phyloP scores from a whole-genome alignment of 192 early-diverging fungal species.

The Backusella tarrabulga region DNA sequence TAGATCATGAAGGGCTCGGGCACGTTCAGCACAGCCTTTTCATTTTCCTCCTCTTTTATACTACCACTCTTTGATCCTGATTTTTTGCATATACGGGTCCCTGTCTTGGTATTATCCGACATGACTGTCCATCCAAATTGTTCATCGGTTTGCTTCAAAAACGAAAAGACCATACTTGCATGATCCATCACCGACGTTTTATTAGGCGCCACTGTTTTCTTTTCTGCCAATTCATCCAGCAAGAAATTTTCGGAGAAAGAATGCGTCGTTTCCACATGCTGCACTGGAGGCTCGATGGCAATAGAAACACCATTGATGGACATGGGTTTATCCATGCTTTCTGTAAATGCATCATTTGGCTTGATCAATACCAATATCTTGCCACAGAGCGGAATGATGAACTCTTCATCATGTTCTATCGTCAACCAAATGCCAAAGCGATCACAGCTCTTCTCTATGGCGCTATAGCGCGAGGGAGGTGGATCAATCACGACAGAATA shows the following conservation, averaged over 20 bases:
- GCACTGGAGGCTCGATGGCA: slow-evolving; percentile 7
- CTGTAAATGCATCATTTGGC: slow-evolving; percentile 9
- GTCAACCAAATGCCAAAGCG: slow-evolving; percentile 40
- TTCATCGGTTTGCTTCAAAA: slow-evolving; percentile 40
- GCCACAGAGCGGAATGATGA: slow-evolving; percentile 41
- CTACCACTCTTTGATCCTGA: slow-evolving; percentile 25
- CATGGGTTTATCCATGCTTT: neutral
- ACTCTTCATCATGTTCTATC: slow-evolving; percentile 42
- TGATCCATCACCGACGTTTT: slow-evolving; percentile 15
- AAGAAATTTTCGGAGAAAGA: neutral
- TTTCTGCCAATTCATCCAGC: neutral
- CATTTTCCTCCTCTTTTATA: neutral
- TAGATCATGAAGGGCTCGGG: slow-evolving; percentile 46
- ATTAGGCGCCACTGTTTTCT: slow-evolving; percentile 3
- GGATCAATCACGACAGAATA: slow-evolving; percentile 47
- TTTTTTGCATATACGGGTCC: slow-evolving; percentile 42
- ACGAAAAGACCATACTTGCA: slow-evolving; percentile 20
- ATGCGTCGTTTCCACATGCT: neutral
- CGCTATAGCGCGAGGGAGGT: slow-evolving; percentile 42
- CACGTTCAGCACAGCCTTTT: slow-evolving; percentile 22
- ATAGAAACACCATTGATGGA: slow-evolving; percentile 32
- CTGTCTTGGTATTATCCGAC: slow-evolving; percentile 39
- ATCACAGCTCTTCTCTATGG: slow-evolving; percentile 35
- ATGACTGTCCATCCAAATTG: slow-evolving; percentile 44
- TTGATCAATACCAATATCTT: slow-evolving; percentile 47